phyloP scores from a whole-genome alignment of 257 asterid genomes.

The Gardenia jasminoides region DNA sequence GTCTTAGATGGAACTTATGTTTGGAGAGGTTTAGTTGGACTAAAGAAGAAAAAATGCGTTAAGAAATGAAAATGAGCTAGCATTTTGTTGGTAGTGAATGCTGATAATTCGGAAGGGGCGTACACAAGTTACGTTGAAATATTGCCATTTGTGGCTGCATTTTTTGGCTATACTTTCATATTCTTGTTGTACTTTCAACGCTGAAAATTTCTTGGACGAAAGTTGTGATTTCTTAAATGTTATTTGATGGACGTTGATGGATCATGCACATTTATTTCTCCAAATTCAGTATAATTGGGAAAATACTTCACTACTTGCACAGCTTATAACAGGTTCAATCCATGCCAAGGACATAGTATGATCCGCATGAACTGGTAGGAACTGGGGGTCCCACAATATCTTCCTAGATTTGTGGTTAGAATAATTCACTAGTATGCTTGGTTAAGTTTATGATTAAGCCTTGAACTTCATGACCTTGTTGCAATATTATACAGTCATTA shows the following conservation, averaged over 20 bases:
- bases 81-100: background rate
- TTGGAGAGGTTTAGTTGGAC: background rate
- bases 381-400: background rate
- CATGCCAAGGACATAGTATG: background rate
- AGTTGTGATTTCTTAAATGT: background rate
- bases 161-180: no score
- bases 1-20: background rate
- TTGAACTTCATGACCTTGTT: background rate
- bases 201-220: background rate
- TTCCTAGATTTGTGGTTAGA: constrained; percentile 3
- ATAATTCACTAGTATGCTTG: background rate
- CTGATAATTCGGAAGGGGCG: background rate
- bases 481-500: background rate
- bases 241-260: background rate
- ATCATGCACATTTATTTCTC: background rate
- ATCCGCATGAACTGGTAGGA: background rate
- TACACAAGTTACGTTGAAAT: background rate
- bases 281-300: background rate
- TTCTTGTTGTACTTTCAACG: background rate
- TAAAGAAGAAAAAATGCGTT: background rate
- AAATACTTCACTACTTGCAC: background rate
- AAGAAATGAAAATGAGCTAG: background rate
- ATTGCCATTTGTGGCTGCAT: background rate
- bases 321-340: background rate
- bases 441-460: background rate